Evolutionary conservation across 2,329 filamentous ascomycete species (phyloP).

Genomic region (Colletotrichum graminicola): DNA sequence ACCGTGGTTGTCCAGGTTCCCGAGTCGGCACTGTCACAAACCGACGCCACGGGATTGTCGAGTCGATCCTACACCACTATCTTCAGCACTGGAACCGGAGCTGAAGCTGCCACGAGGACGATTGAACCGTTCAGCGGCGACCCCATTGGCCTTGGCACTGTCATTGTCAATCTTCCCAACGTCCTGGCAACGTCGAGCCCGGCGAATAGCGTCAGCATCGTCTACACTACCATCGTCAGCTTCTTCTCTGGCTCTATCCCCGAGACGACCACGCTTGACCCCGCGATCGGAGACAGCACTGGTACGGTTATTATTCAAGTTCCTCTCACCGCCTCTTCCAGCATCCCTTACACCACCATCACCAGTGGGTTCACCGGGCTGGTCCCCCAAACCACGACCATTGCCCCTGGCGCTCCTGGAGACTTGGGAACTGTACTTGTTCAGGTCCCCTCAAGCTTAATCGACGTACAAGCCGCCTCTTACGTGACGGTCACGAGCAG

Average conservation of each 20-base stretch:
- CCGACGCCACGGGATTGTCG: neutral
- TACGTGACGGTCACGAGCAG: conserved; percentile 11
- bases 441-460: neutral
- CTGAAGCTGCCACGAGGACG: conserved; percentile 16
- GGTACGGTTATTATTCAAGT: conserved; percentile 5
- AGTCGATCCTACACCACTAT: conserved; percentile 12
- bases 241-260: conserved; percentile 2
- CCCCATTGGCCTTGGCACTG: neutral
- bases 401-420: conserved; percentile 8
- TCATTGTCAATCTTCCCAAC: conserved; percentile 8
- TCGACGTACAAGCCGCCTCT: neutral
- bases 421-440: conserved; percentile 7
- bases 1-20: conserved; percentile 25
- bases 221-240: conserved; percentile 10
- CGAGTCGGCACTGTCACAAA: too few relatives aligned
- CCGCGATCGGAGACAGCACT: neutral
- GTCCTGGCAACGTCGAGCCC: conserved; percentile 1
- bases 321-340: conserved; percentile 1
- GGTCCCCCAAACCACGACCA: conserved; percentile 2
- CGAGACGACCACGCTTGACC: neutral
- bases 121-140: conserved; percentile 21
- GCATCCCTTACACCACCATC: conserved; percentile 19
- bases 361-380: conserved; percentile 10
- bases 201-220: neutral
- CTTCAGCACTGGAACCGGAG: conserved; percentile 14